A percentile compares a stretch with the other conserved stretches of the same genome.
phyloP scores from a whole-genome alignment of 148 eudicot genomes.

The Diospyros kaki region DNA sequence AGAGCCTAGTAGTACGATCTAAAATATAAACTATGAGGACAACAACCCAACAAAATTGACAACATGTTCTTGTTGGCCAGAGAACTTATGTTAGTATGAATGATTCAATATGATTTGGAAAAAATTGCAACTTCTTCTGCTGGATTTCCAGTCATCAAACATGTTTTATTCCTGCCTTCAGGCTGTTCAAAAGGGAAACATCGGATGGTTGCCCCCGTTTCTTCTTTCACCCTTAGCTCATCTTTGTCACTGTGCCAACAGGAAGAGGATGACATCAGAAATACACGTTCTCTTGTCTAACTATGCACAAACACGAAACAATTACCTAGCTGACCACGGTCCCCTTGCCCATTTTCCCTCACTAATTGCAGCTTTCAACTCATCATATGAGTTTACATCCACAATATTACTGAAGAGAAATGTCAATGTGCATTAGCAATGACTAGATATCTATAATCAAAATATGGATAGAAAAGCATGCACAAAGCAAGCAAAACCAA shows the following conservation, averaged over 20 bases:
- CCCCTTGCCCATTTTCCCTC: constrained; percentile 97
- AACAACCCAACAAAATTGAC: neutral
- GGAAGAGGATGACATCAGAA: neutral
- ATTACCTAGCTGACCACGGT: constrained; percentile 87
- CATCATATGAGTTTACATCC: constrained; percentile 78
- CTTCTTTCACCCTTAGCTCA: constrained; percentile 82
- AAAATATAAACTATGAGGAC: neutral
- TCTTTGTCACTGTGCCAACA: constrained; percentile 54
- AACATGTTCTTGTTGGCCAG: neutral
- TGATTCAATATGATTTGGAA: constrained; percentile 67
- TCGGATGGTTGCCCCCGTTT: constrained; percentile 86
- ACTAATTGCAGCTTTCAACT: constrained; percentile 74
- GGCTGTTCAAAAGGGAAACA: constrained; percentile 94
- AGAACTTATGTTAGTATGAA: neutral
- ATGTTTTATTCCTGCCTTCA: constrained; percentile 44
- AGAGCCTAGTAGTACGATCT: neutral
- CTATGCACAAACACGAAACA: neutral
- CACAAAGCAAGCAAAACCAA: neutral
- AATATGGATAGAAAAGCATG: neutral
- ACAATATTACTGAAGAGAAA: constrained; percentile 64
- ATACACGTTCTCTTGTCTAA: neutral
- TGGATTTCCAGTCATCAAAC: constrained; percentile 79
- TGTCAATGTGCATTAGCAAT: neutral
- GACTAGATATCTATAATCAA: neutral
- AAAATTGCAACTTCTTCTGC: constrained; percentile 87